These are phyloP conservation scores for Diplodia sapinea DNA, from an alignment of 2,329 filamentous ascomycete genomes.

Conservation along the genomic window DNA sequence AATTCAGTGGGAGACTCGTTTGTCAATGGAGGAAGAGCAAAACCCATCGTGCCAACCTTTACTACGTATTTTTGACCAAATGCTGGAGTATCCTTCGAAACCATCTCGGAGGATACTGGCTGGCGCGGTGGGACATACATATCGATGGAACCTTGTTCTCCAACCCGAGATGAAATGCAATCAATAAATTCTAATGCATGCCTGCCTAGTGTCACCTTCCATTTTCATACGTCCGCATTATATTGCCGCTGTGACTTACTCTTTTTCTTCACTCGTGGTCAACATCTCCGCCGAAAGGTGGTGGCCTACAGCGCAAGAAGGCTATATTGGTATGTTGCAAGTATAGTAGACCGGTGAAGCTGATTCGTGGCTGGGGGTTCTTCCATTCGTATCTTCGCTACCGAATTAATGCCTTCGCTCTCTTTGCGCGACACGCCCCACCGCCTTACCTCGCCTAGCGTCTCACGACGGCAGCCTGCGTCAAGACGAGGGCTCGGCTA, in stretches of 20 bases:
- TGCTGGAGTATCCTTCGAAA: constrained; percentile 34
- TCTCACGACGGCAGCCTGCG: neutral
- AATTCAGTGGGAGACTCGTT: constrained; percentile 42
- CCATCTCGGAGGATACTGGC: constrained; percentile 31
- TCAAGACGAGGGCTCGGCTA: constrained; percentile 5
- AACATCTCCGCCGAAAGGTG: neutral
- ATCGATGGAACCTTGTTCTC: neutral
- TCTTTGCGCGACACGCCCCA: neutral
- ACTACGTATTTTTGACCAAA: constrained; percentile 36
- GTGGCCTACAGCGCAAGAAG: neutral
- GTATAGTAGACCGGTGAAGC: neutral
- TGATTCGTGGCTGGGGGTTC: constrained; percentile 9
- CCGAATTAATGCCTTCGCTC: constrained; percentile 14
- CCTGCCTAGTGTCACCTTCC: neutral
- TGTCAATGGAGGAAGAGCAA: constrained; percentile 43
- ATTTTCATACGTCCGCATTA: neutral
- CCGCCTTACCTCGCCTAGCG: neutral
- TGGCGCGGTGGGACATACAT: constrained; percentile 32
- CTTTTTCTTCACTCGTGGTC: neutral
- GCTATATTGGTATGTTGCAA: neutral
- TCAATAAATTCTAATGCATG: neutral
- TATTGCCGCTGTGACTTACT: constrained; percentile 1
- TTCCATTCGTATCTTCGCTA: neutral
- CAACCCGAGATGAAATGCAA: neutral
- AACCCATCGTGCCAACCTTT: constrained; percentile 31